phyloP scores from a whole-genome alignment of 176 grass and related monocot species.

The Carex cristatella region DNA sequence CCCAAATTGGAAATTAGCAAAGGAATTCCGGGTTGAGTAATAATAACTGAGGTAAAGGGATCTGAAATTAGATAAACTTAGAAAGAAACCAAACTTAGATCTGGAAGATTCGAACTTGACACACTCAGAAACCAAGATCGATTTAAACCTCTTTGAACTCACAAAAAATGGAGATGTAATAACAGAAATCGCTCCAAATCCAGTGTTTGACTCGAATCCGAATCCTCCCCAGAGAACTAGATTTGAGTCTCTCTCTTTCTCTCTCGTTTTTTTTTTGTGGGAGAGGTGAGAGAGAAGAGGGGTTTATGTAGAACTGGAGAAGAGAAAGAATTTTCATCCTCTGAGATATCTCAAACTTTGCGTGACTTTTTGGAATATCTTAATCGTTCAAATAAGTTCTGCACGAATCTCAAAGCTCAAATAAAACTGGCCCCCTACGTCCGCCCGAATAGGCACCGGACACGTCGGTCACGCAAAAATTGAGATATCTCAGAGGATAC shows the following conservation, averaged over 20 bases:
- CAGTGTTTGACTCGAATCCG: too few relatives aligned
- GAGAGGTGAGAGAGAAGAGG: not conserved
- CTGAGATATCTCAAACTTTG: too few relatives aligned
- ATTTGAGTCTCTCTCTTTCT: not conserved
- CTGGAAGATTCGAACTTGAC: not conserved
- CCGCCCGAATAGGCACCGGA: too few relatives aligned
- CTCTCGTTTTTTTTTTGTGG: not conserved
- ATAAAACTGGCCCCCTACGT: too few relatives aligned
- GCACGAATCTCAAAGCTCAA: too few relatives aligned
- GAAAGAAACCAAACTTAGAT: slow-evolving; percentile 1
- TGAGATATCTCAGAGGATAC: too few relatives aligned
- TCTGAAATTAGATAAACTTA: slow-evolving; percentile 3
- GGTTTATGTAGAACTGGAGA: not conserved
- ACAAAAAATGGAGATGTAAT: slow-evolving; percentile 6
- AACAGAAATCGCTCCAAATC: not conserved
- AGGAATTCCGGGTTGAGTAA: not conserved
- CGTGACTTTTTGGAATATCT: too few relatives aligned
- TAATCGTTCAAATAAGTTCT: too few relatives aligned
- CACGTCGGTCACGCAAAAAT: too few relatives aligned
- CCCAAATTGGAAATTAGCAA: slow-evolving; percentile 4
- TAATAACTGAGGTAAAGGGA: not conserved
- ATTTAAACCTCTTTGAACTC: slow-evolving; percentile 2
- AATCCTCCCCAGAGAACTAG: not conserved
- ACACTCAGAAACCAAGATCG: not conserved
- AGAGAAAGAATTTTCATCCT: not conserved